Evolutionary conservation across 805 yeast species (phyloP).

Genomic region (Yarrowia porcina): DNA sequence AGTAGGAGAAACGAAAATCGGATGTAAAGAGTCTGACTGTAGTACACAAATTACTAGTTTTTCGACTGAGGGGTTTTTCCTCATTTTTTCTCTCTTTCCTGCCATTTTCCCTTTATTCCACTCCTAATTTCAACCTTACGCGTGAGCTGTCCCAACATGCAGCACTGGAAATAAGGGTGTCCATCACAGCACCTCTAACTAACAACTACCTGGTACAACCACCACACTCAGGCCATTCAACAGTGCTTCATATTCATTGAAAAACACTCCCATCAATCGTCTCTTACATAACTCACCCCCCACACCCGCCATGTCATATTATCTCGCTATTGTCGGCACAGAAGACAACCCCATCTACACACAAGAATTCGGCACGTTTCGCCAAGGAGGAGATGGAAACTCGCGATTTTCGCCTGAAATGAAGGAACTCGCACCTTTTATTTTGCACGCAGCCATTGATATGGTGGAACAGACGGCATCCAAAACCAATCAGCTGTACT

Average conservation of each 20-base stretch:
- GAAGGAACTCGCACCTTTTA: constrained; percentile 79
- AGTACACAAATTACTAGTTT: too few relatives aligned
- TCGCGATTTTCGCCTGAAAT: constrained; percentile 59
- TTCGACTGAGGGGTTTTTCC: background rate
- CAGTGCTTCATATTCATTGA: too few relatives aligned
- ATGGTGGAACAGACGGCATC: constrained; percentile 89
- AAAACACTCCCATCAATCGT: too few relatives aligned
- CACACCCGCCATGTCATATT: constrained; percentile 45
- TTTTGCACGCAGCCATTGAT: constrained; percentile 84
- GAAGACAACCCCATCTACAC: constrained; percentile 84
- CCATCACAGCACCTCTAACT: background rate
- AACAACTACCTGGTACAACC: too few relatives aligned
- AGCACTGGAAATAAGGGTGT: background rate
- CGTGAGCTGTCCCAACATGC: constrained; percentile 19
- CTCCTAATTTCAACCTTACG: background rate
- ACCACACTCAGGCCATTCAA: too few relatives aligned
- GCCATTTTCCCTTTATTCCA: background rate
- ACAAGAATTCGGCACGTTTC: constrained; percentile 74
- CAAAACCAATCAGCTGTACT: constrained; percentile 60
- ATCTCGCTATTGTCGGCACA: constrained; percentile 83
- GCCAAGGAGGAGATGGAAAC: constrained; percentile 61
- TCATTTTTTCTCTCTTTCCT: too few relatives aligned
- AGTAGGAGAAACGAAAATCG: too few relatives aligned
- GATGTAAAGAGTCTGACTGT: too few relatives aligned
- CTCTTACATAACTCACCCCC: background rate